phyloP scores from a whole-genome alignment of 495 filamentous ascomycete species.

The Podospora comata region DNA sequence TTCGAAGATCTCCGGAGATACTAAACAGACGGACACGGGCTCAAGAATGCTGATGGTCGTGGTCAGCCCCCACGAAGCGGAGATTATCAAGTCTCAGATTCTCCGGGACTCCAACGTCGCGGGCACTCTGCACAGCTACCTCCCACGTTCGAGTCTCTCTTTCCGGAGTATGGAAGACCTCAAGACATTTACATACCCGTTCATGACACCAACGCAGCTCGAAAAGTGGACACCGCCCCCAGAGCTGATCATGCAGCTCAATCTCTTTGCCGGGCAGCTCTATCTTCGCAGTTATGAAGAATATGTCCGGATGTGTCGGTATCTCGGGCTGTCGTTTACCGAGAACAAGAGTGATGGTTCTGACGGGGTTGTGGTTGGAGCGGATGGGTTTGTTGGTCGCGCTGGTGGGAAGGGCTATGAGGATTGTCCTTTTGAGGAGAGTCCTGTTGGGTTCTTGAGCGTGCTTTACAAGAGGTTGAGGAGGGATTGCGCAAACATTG shows the following conservation, averaged over 20 bases:
- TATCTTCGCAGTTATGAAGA: conserved; percentile 54
- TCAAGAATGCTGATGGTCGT: conserved; percentile 41
- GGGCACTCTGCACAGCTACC: conserved; percentile 53
- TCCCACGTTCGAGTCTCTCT: conserved; percentile 48
- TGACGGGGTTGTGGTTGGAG: conserved; percentile 34
- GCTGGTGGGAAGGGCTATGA: conserved; percentile 21
- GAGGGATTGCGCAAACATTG: conserved; percentile 48
- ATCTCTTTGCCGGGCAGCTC: conserved; percentile 66
- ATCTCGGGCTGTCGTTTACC: conserved; percentile 46
- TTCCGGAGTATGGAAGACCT: conserved; percentile 50
- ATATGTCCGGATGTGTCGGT: conserved; percentile 52
- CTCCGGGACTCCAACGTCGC: neutral
- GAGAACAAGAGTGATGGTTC: conserved; percentile 21
- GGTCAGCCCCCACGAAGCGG: conserved; percentile 63
- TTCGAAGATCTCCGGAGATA: neutral
- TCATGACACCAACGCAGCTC: neutral
- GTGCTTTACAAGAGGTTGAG: conserved; percentile 50
- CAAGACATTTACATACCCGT: conserved; percentile 38
- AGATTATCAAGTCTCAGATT: conserved; percentile 48
- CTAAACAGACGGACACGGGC: neutral
- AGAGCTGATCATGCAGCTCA: conserved; percentile 47
- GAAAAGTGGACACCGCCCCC: conserved; percentile 21
- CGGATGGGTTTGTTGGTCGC: conserved; percentile 45
- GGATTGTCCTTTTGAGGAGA: conserved; percentile 37
- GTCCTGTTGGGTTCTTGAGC: conserved; percentile 54